Base-by-base conservation (phyloP, 2,329 filamentous ascomycete species). In the Cladosporium sp. region DNA sequence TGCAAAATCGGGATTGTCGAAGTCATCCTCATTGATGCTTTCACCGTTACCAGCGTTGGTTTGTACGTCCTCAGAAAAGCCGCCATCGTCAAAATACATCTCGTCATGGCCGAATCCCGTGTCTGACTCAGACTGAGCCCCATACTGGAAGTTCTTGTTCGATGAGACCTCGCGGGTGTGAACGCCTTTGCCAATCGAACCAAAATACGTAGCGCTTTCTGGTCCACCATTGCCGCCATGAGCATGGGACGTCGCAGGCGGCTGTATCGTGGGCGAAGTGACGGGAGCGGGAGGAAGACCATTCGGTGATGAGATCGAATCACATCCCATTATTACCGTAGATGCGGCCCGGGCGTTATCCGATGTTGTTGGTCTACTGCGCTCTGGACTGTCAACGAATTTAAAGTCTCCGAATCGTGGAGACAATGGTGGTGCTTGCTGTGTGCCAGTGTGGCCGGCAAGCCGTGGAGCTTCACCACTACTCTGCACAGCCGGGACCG, bases 41-140 rank as follows among this genome's bases (percentile, higher is more conserved):
- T 51, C 47, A 10, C 47, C 48, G 19, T 57, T 44, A n/a, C 36
- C 45, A n/a, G 55, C 51, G 13, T 32, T 34, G 13, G 25, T 57
- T 6, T 50, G 48, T 5, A 50, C 37, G 5, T 50, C 37, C n/a
- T 50, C 45, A 25, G 25, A 42, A 36, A 72, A 70, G 15, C 67
- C 66, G 28, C 70, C 71, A 52, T 73, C 71, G 42, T 72, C 70
- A 35, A 71, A 73, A 53, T 73, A 73, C 66, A 70, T 68, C 53
- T 71, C 69, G 50, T 70, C 68, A n/a, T 48, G 34, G 8, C 19
- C 22, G 6, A 32, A 44, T 6, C 37, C 44, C 12, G 47, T 57
- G n/a, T 8, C 37, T 13, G 36, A 28, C 19, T 34, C 25, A 20
- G 28, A 39, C 5, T 37, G 39, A 17, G 55, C 45, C 6, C 51